Conservation (phyloP, 2,329 filamentous ascomycete species). For the Pestalotiopsis sp. region DNA sequence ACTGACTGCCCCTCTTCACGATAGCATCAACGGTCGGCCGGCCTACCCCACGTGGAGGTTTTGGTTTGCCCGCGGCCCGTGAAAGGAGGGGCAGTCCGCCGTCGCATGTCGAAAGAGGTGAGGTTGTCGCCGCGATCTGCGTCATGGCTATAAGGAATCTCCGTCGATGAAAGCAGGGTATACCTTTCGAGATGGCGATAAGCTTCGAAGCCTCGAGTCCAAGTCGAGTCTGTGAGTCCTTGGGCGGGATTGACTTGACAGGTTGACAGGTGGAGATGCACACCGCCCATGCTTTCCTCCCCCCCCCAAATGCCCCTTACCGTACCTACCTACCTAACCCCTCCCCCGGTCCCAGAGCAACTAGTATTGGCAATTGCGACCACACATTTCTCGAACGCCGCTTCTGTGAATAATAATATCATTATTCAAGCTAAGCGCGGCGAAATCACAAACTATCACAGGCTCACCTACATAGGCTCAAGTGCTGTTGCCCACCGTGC, state of each 20-base stretch:
- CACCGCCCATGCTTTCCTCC: not conserved
- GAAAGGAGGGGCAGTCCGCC: not conserved
- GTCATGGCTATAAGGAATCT: not conserved
- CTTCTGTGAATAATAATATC: not conserved
- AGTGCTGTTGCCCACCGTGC: not conserved
- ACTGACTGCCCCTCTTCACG: not conserved
- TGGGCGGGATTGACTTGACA: not conserved
- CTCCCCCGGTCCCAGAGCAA: not conserved
- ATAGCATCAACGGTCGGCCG: not conserved
- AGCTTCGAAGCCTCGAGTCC: not conserved
- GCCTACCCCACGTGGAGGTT: slow-evolving; percentile 5
- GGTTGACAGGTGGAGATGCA: slow-evolving; percentile 2
- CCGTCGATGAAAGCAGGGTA: slow-evolving; percentile 5
- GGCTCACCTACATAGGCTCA: not conserved
- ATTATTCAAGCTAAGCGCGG: slow-evolving; percentile 11
- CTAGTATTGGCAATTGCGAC: not conserved
- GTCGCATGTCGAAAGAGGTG: not conserved
- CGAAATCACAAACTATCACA: not conserved
- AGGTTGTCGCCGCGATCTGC: not conserved
- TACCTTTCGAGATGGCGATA: not conserved
- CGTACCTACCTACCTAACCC: not conserved
- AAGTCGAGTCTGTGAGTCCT: not conserved
- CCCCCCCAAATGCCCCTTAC: not conserved
- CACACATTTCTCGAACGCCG: not conserved
- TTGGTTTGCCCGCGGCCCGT: not conserved